Conservation (phyloP, 768 basidiomycete species). For the Neoboletus subvelutipes region DNA sequence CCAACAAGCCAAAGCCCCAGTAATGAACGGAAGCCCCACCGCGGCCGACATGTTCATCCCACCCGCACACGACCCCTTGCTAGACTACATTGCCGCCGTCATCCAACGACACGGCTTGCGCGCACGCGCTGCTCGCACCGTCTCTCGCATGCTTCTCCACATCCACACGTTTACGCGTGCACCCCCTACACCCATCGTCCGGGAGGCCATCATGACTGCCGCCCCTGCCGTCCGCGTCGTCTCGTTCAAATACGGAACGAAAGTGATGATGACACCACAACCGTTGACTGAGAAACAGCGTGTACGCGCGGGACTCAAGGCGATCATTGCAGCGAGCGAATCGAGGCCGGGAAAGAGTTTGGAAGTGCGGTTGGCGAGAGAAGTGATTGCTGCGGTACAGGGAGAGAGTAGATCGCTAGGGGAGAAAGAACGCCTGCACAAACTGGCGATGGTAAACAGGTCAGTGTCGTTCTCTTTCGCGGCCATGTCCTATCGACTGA, state of each 20-base stretch:
- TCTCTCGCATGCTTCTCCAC: conserved; percentile 63
- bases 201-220: conserved; percentile 63
- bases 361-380: conserved; percentile 73
- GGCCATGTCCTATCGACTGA: not conserved
- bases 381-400: conserved; percentile 71
- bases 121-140: conserved; percentile 53
- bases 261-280: conserved; percentile 63
- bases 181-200: conserved; percentile 78
- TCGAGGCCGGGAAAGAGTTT: conserved; percentile 53
- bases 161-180: conserved; percentile 74
- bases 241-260: conserved; percentile 60
- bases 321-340: conserved; percentile 67
- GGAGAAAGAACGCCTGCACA: conserved; percentile 63
- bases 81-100: conserved; percentile 61
- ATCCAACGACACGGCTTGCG: conserved; percentile 67
- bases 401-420: conserved; percentile 58
- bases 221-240: conserved; percentile 69
- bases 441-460: conserved; percentile 76
- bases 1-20: not conserved
- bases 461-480: conserved; percentile 34
- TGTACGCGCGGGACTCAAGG: conserved; percentile 62
- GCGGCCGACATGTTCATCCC: conserved; percentile 52
- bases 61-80: conserved; percentile 72
- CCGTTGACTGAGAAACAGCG: conserved; percentile 83
- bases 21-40: not conserved